Evolutionary conservation across 2,329 filamentous ascomycete genomes (phyloP), one percentile per base, ranked within the genome.

Genomic region (Plenodomus biglobosus): DNA sequence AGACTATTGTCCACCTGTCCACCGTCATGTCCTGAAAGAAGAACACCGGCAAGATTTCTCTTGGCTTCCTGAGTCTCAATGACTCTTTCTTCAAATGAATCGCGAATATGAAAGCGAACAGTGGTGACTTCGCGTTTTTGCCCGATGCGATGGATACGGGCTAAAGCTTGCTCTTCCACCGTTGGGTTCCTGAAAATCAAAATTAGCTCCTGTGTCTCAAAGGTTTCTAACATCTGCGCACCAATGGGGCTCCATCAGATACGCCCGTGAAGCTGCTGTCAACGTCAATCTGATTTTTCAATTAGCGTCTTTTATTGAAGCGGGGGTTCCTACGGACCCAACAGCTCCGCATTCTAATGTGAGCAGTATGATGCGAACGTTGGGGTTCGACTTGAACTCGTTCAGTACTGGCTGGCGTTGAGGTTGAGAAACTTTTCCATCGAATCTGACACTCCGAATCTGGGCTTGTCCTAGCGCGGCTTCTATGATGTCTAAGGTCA

Each of bases 231-330:
- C n/a, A n/a, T n/a, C n/a, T n/a, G n/a, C n/a, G n/a, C n/a, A n/a
- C n/a, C 75, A 74, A n/a, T 80, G 77, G 0, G 78, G 78, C 43
- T 82, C 78, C 66, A 81, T 73, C 0, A 81, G 68, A 39, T 78
- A 78, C 0, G 73, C 76, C 1, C 75, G 67, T 0, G 76, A 76
- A 0, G 79, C 78, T 0, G 65, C 74, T 0, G 77, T 80, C 0
- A 81, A 61, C n/a, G n/a, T n/a, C n/a, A n/a, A n/a, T n/a, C n/a
- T n/a, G n/a, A n/a, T n/a, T n/a, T n/a, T n/a, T n/a, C n/a, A n/a
- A n/a, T n/a, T n/a, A n/a, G n/a, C n/a, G n/a, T n/a, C n/a, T n/a
- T n/a, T n/a, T n/a, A n/a, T n/a, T n/a, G n/a, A n/a, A n/a, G n/a
- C n/a, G n/a, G n/a, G n/a, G n/a, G n/a, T n/a, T n/a, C n/a, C n/a